Evolutionary conservation across 148 eudicot species (phyloP).

Genomic region (Diospyros lotus): DNA sequence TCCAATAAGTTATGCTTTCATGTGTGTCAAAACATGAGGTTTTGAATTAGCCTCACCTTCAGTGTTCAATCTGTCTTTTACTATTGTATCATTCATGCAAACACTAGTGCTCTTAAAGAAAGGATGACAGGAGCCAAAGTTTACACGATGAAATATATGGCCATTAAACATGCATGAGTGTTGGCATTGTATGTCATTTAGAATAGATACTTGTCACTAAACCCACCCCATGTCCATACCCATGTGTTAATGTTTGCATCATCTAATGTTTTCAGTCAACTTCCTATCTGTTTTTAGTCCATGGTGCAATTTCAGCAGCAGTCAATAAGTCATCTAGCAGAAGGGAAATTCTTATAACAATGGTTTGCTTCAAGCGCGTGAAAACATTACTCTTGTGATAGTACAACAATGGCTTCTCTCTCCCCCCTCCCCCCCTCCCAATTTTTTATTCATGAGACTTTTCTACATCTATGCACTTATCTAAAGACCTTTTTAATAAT

Average conservation of each 20-base stretch:
- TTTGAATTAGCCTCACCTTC: neutral
- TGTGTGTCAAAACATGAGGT: neutral
- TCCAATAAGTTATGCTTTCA: no score
- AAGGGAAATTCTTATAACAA: no score
- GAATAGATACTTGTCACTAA: neutral
- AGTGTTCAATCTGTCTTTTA: neutral
- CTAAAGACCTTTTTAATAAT: no score
- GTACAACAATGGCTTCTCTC: no score
- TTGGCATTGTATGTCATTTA: neutral
- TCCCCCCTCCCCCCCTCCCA: no score
- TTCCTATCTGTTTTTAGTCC: no score
- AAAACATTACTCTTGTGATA: no score
- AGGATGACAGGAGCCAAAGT: neutral
- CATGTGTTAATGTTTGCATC: neutral
- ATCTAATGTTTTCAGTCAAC: neutral
- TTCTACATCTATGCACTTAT: neutral
- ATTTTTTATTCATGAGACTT: no score
- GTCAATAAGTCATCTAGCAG: no score
- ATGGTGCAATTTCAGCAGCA: no score
- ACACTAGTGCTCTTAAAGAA: neutral
- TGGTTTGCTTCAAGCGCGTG: no score
- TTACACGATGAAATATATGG: neutral
- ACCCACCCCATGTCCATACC: no score
- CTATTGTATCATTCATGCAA: neutral
- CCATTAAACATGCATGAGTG: neutral